Percentiles rank a stretch among this genome's conserved stretches.
phyloP scores from a whole-genome alignment of 768 basidiomycete species.

The Psilocybe subaeruginosa region DNA sequence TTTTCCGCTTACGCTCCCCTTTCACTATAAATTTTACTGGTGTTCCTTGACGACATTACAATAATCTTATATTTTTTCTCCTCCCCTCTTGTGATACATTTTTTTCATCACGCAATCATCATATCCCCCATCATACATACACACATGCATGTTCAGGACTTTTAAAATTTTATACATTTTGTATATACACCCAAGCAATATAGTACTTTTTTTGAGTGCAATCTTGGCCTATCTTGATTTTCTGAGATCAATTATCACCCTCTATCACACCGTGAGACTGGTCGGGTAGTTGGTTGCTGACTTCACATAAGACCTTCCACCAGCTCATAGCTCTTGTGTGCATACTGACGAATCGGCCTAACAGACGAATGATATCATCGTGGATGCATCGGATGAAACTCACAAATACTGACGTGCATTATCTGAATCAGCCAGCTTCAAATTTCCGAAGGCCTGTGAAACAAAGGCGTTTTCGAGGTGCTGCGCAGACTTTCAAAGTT shows the following conservation, averaged over 20 bases:
- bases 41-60: conserved; percentile 22
- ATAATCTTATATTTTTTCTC: conserved; percentile 26
- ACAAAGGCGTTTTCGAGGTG: no score
- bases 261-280: no score
- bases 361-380: no score
- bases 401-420: no score
- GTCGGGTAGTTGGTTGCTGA: no score
- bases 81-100: conserved; percentile 16
- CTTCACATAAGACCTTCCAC: no score
- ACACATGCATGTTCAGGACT: conserved; percentile 29
- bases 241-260: no score
- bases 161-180: conserved; percentile 28
- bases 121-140: conserved; percentile 36
- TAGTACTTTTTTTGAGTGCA: conserved; percentile 11
- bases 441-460: no score
- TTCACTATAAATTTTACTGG: conserved; percentile 12
- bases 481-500: not conserved
- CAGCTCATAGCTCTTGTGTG: no score
- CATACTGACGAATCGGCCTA: no score
- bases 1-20: conserved; percentile 26
- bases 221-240: not conserved
- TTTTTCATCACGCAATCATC: conserved; percentile 36
- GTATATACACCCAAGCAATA: conserved; percentile 25
- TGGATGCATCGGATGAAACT: no score
- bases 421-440: no score